Percentiles rank a stretch among this genome's conserved stretches.
phyloP scores from a whole-genome alignment of 2,329 filamentous ascomycete species.

The Apiospora rasikravindrae region DNA sequence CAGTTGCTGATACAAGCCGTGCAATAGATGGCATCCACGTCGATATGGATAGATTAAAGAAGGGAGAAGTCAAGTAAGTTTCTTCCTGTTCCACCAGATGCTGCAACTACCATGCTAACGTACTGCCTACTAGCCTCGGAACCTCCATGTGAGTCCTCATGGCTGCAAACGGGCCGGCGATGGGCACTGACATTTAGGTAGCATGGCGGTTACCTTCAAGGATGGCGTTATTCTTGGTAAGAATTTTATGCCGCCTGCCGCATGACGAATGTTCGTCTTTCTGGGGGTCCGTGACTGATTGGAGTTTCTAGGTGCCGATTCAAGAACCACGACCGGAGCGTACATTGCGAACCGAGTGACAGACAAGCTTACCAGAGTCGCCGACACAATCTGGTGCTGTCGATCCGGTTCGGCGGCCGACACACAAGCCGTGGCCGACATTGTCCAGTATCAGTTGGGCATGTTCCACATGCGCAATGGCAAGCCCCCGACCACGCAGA shows the following conservation, averaged over 20 bases:
- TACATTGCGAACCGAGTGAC: conserved; percentile 99
- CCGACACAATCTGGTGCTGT: conserved; percentile 99
- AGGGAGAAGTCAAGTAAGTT: conserved; percentile 96
- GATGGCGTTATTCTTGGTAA: conserved; percentile 91
- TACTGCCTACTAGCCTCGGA: conserved; percentile 69
- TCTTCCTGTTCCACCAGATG: background rate
- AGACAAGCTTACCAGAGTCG: conserved; percentile 97
- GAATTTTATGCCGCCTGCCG: background rate
- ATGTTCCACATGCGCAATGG: conserved; percentile 91
- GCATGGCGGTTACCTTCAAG: conserved; percentile 99
- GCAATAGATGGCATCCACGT: conserved; percentile 93
- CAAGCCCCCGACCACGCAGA: conserved; percentile 90
- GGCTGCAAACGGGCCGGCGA: conserved; percentile 4
- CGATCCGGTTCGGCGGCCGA: conserved; percentile 96
- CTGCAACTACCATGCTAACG: conserved; percentile 31
- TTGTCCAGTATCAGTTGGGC: conserved; percentile 94
- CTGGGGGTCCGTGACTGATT: background rate
- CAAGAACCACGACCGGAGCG: conserved; percentile 93
- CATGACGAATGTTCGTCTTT: background rate
- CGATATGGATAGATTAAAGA: conserved; percentile 98
- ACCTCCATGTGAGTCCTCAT: conserved; percentile 80
- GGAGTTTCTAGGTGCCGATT: conserved; percentile 76
- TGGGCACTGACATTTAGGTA: conserved; percentile 44
- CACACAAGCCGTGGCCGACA: conserved; percentile 96
- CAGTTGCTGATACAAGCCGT: conserved; percentile 30